Conservation (phyloP, 805 yeast species). For the Ogataea pignaliae region DNA sequence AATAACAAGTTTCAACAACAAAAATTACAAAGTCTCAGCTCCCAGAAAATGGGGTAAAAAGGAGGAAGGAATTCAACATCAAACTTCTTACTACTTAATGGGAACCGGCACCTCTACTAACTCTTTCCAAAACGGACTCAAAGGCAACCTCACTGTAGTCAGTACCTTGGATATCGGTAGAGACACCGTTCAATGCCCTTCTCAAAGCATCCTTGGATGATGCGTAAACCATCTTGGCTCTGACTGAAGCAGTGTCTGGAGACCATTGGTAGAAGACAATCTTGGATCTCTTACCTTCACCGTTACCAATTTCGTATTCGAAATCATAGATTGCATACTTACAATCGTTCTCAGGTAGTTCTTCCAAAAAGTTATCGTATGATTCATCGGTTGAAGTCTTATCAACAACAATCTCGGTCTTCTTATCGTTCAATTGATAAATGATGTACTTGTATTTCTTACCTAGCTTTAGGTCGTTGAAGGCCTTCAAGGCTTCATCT, state of each 20-base stretch:
- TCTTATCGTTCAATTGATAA: slow-evolving; percentile 74
- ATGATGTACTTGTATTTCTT: slow-evolving; percentile 82
- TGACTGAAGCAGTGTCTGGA: slow-evolving; percentile 94
- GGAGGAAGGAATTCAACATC: too few species aligned
- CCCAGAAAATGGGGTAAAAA: too few species aligned
- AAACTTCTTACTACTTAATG: slow-evolving; percentile 31
- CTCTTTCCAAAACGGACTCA: slow-evolving; percentile 87
- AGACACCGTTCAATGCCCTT: slow-evolving; percentile 92
- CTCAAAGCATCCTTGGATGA: slow-evolving; percentile 97
- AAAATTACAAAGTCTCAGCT: too few species aligned
- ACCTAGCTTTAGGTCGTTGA: slow-evolving; percentile 94
- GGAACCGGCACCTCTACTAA: slow-evolving; percentile 74
- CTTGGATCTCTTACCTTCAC: slow-evolving; percentile 87
- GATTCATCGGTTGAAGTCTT: slow-evolving; percentile 69
- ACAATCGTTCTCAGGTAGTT: slow-evolving; percentile 93
- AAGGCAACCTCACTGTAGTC: slow-evolving; percentile 95
- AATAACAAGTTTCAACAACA: too few species aligned
- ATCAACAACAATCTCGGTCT: slow-evolving; percentile 87
- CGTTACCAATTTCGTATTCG: slow-evolving; percentile 83
- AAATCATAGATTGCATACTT: slow-evolving; percentile 96
- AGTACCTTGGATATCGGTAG: slow-evolving; percentile 96
- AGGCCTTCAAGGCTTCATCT: slow-evolving; percentile 86
- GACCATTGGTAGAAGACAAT: slow-evolving; percentile 85
- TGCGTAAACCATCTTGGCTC: slow-evolving; percentile 97
- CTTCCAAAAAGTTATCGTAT: slow-evolving; percentile 82